Evolutionary conservation across 768 basidiomycete species (phyloP).

Genomic region (Ramaria sp.): DNA sequence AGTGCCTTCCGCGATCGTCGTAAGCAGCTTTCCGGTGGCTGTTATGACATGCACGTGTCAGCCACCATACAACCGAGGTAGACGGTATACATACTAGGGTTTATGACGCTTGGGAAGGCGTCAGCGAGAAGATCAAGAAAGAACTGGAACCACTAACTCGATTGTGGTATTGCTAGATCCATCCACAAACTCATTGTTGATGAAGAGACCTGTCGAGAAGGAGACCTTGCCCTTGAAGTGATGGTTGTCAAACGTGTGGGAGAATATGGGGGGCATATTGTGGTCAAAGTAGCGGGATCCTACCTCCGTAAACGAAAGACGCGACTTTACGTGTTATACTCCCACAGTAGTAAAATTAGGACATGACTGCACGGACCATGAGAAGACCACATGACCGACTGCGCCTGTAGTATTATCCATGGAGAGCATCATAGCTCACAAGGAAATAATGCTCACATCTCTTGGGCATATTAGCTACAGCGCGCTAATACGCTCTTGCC

Average conservation of each 20-base stretch:
- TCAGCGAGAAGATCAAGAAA: background rate
- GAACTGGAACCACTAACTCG: conserved; percentile 38
- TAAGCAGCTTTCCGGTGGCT: conserved; percentile 58
- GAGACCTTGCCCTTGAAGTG: conserved; percentile 46
- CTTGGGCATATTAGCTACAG: too few relatives aligned
- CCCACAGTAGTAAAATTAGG: too few relatives aligned
- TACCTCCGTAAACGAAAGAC: too few relatives aligned
- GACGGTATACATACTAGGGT: conserved; percentile 31
- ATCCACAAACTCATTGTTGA: conserved; percentile 55
- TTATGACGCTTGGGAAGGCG: conserved; percentile 35
- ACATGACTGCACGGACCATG: too few relatives aligned
- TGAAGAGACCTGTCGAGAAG: conserved; percentile 59
- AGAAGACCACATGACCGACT: too few relatives aligned
- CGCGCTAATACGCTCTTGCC: too few relatives aligned
- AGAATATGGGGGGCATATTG: conserved; percentile 21
- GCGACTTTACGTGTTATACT: too few relatives aligned
- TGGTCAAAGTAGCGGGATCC: background rate
- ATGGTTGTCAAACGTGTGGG: conserved; percentile 40
- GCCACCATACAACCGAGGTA: background rate
- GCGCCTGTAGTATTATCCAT: too few relatives aligned
- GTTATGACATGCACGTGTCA: conserved; percentile 12
- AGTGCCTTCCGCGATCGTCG: conserved; percentile 46
- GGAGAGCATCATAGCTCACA: too few relatives aligned
- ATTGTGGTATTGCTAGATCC: conserved; percentile 48
- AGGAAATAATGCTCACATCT: too few relatives aligned